Evolutionary conservation across 179 eudicot genomes (phyloP).

Genomic region (Beta lomatogona): DNA sequence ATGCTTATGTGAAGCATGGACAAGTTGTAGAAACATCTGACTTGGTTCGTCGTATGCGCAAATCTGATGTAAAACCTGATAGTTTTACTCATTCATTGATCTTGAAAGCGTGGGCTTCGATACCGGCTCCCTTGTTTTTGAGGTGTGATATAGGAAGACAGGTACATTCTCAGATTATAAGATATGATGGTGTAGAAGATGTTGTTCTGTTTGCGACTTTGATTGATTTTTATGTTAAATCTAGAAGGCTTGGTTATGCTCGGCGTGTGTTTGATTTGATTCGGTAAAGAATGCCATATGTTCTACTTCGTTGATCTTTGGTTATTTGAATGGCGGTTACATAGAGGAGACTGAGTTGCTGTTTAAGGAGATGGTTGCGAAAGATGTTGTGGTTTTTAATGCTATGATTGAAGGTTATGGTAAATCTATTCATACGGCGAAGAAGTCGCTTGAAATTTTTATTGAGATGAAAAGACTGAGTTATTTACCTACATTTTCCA

Average conservation of each 20-base stretch:
- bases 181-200: conserved; percentile 46
- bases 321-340: conserved; percentile 62
- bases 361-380: conserved; percentile 49
- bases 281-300: conserved; percentile 65
- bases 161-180: conserved; percentile 71
- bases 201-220: conserved; percentile 64
- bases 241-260: conserved; percentile 63
- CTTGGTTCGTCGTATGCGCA: conserved; percentile 47
- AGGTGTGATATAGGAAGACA: conserved; percentile 50
- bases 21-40: conserved; percentile 42
- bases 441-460: conserved; percentile 56
- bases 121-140: conserved; percentile 25
- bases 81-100: conserved; percentile 77
- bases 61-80: conserved; percentile 55
- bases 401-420: conserved; percentile 99
- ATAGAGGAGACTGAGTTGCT: conserved; percentile 68
- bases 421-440: conserved; percentile 62
- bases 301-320: conserved; percentile 80
- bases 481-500: conserved; percentile 71
- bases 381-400: conserved; percentile 84
- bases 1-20: conserved; percentile 61
- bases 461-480: conserved; percentile 62
- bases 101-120: conserved; percentile 63
- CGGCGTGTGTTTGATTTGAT: conserved; percentile 71
- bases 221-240: conserved; percentile 77